These are phyloP conservation scores for Micractinium conductrix DNA, from an alignment of 139 green algal species.

Conservation along the genomic window DNA sequence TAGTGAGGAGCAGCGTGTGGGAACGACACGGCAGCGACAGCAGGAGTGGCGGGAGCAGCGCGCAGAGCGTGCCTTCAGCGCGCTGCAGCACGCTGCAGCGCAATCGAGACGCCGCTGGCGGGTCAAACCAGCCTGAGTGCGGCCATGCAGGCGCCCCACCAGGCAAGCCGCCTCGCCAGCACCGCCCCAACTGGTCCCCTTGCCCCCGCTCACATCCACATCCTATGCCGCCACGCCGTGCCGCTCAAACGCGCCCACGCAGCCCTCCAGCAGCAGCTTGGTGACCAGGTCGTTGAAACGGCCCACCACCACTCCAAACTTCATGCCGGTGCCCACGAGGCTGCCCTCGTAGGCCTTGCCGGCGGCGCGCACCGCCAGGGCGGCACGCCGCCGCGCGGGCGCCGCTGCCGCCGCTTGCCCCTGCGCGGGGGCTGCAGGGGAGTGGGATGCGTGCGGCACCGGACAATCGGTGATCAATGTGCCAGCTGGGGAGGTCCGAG, in stretches of 20 bases:
- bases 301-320: conserved; percentile 83
- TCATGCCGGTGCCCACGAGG: conserved; percentile 47
- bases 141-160: too few species aligned
- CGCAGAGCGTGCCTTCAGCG: too few species aligned
- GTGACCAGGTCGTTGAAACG: conserved; percentile 97
- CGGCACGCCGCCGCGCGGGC: neutral
- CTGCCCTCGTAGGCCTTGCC: conserved; percentile 31
- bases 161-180: too few species aligned
- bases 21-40: neutral
- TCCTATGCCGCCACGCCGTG: conserved; percentile 68
- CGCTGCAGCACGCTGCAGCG: too few species aligned
- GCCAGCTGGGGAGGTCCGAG: too few species aligned
- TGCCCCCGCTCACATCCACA: conserved; percentile 81
- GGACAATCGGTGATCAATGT: too few species aligned
- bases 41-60: neutral
- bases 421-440: neutral
- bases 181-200: too few species aligned
- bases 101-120: too few species aligned
- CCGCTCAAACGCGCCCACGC: conserved; percentile 74
- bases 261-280: conserved; percentile 88
- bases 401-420: conserved; percentile 8
- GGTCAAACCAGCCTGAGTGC: too few species aligned
- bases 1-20: too few species aligned
- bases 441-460: too few species aligned
- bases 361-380: neutral